Percentiles rank a stretch among this genome's conserved stretches.
Evolutionary conservation across 352 stramenopile genomes (phyloP).

Genomic region (Phytophthora sp.): DNA sequence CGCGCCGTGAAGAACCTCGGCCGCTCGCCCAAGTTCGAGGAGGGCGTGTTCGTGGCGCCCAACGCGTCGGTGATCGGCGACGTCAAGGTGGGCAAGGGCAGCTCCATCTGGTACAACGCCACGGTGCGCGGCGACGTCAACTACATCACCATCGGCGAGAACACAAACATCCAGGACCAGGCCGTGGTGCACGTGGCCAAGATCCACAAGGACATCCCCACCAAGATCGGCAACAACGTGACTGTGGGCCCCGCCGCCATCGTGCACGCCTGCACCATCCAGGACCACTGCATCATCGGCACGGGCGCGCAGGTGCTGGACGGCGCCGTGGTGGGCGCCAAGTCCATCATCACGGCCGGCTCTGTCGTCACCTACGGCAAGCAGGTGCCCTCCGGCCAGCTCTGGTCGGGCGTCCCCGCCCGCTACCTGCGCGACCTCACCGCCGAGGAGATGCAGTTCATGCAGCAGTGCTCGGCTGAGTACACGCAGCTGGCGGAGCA

Average conservation of each 20-base stretch:
- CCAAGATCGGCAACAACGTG: constrained; percentile 92
- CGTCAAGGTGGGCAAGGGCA: constrained; percentile 91
- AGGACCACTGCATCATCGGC: constrained; percentile 93
- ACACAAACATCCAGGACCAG: constrained; percentile 94
- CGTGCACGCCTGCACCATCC: constrained; percentile 92
- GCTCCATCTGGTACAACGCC: constrained; percentile 94
- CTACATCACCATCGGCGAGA: constrained; percentile 93
- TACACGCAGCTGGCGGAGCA: constrained; percentile 82
- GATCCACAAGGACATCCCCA: constrained; percentile 91
- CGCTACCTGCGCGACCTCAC: constrained; percentile 88
- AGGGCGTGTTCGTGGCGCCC: constrained; percentile 87
- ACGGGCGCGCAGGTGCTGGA: constrained; percentile 93
- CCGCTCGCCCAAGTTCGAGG: constrained; percentile 60
- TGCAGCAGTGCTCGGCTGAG: constrained; percentile 89
- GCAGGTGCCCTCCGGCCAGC: constrained; percentile 88
- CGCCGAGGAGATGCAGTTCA: constrained; percentile 87
- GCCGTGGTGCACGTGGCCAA: constrained; percentile 95
- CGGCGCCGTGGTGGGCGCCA: constrained; percentile 83
- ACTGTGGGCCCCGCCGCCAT: constrained; percentile 88
- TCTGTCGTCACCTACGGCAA: constrained; percentile 90
- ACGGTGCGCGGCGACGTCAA: constrained; percentile 93
- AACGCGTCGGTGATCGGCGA: constrained; percentile 94
- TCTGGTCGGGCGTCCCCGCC: constrained; percentile 87
- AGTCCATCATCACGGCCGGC: constrained; percentile 91
- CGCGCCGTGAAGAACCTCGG: constrained; percentile 77